Base-by-base conservation (phyloP, 805 yeast species). In the Starmerella apicola region DNA sequence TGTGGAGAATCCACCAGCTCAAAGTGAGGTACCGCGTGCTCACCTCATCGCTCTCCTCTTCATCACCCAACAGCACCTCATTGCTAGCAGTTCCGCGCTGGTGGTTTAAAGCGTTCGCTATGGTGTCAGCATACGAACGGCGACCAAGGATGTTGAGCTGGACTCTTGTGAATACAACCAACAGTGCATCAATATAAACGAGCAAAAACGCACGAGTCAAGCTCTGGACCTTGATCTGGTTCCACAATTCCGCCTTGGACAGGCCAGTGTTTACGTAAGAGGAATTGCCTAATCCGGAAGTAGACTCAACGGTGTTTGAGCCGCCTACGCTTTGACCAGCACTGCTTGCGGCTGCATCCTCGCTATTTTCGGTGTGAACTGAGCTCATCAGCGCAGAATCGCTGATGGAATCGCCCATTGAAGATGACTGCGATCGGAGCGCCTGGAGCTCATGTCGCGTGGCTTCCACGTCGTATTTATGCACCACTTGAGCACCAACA, bases 1-100 rank as follows among this genome's bases (percentile, higher is more conserved):
- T 73, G 58, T 88, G 85, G 37, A 88, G 65, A 34, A 88, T 59
- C 95, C 95, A 88, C 95, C 96, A 88, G 45, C 86, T 78, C 46
- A 84, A 71, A 0, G 94, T 79, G 34, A 88, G 65, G 56, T 81
- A 88, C 37, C 84, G 79, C 52, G 91, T 88, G 54, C 78, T 74
- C 49, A 71, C 71, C 5, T 26, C 36, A 27, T 61, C 65, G 24
- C 52, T 56, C 19, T 41, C 42, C 24, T 47, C 51, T 34, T 56
- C 60, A 23, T 51, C 52, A 17, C 51, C 52, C 25, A 58, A 37
- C 19, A 49, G 35, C n/a, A 41, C 46, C 27, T 35, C 50, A 30
- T 46, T 50, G 25, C 47, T 48, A 32, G 42, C 28, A n/a, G 38
- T 40, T 13, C 10, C 30, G 19, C 32, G 37, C 30, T 42, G 42